These are phyloP conservation scores for Picea engelmannii DNA, from an alignment of 83 land plant genomes.

Conservation along the genomic window DNA sequence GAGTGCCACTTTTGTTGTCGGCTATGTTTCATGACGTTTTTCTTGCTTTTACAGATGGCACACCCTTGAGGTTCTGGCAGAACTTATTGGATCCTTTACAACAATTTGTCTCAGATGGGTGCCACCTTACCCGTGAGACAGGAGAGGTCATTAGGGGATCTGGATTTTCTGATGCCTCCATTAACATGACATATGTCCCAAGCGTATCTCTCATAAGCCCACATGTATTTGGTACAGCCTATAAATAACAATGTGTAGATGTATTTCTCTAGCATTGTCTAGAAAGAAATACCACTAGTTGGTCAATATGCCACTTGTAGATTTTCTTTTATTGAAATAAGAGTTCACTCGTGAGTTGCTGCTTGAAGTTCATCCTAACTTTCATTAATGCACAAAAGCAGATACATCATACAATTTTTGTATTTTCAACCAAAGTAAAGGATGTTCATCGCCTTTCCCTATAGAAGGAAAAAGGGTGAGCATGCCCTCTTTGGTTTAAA, in stretches of 20 bases:
- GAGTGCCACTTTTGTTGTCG: neutral
- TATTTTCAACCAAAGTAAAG: too few species aligned
- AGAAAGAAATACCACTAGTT: too few species aligned
- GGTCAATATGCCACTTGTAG: too few species aligned
- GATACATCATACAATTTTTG: too few species aligned
- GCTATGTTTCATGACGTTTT: neutral
- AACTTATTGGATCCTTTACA: slow-evolving; percentile 75
- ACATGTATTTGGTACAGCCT: slow-evolving; percentile 60
- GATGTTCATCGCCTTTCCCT: too few species aligned
- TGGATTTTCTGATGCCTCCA: slow-evolving; percentile 49
- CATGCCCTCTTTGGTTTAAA: too few species aligned
- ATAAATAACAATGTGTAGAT: slow-evolving; percentile 17
- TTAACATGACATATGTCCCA: slow-evolving; percentile 25
- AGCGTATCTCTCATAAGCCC: slow-evolving; percentile 39
- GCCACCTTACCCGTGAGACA: slow-evolving; percentile 80
- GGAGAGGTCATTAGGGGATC: slow-evolving; percentile 51
- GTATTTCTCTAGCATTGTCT: too few species aligned
- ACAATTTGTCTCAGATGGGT: slow-evolving; percentile 79
- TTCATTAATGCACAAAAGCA: too few species aligned
- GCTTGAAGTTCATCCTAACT: too few species aligned
- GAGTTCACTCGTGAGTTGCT: too few species aligned
- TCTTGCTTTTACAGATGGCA: slow-evolving; percentile 47
- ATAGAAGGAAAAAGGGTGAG: too few species aligned
- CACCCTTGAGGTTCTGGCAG: slow-evolving; percentile 51
- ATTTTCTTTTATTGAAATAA: too few species aligned